Percentiles rank a stretch among this genome's conserved stretches.
phyloP scores from a whole-genome alignment of 495 filamentous ascomycete genomes.

The Clavariopsis aquatica region DNA sequence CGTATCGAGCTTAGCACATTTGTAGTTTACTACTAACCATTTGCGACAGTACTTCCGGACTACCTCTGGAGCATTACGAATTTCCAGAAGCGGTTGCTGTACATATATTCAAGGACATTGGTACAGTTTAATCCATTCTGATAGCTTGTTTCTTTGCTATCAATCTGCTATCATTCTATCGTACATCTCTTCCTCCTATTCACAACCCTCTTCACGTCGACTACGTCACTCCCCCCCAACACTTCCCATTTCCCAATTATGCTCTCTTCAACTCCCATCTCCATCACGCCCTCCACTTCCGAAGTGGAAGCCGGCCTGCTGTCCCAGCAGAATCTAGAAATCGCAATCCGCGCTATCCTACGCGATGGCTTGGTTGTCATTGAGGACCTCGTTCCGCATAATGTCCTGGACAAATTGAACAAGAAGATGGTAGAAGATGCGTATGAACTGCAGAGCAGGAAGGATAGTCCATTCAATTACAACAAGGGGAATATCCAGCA shows the following conservation, averaged over 20 bases:
- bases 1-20: neutral
- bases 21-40: constrained; percentile 8
- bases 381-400: constrained; percentile 50
- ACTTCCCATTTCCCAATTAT: constrained; percentile 14
- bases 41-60: constrained; percentile 1
- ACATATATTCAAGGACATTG: neutral
- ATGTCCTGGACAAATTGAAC: constrained; percentile 53
- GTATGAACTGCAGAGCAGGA: constrained; percentile 44
- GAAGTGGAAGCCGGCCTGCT: constrained; percentile 22
- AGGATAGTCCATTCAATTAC: constrained; percentile 55
- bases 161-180: neutral
- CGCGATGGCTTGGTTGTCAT: constrained; percentile 62
- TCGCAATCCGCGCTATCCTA: constrained; percentile 54
- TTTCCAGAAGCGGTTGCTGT: neutral
- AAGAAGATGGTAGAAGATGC: constrained; percentile 56
- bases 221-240: neutral
- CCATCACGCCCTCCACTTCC: constrained; percentile 3
- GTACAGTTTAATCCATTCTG: neutral
- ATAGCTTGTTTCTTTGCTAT: neutral
- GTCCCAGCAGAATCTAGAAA: constrained; percentile 48
- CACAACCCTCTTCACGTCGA: neutral
- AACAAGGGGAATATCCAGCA: constrained; percentile 59
- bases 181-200: neutral
- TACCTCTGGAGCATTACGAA: constrained; percentile 3
- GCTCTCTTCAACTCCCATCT: constrained; percentile 25